Evolutionary conservation across 1,284 basidiomycete genomes (phyloP).

Genomic region (Entoloma clypeatum): DNA sequence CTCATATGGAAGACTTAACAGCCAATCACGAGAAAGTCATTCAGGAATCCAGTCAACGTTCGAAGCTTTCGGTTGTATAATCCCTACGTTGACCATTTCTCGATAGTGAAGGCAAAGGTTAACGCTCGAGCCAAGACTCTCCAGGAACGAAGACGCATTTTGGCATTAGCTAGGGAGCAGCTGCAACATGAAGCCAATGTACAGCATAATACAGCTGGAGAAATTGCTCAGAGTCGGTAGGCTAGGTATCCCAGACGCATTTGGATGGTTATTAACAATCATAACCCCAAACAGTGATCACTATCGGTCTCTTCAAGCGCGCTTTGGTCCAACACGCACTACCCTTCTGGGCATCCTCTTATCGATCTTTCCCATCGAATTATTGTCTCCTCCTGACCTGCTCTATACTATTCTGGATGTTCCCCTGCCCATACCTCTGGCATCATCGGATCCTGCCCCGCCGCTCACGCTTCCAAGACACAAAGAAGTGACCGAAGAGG

Average conservation of each 20-base stretch:
- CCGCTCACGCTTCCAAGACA: slow-evolving; percentile 64
- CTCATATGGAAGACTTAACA: slow-evolving; percentile 45
- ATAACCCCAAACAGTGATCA: slow-evolving; percentile 36
- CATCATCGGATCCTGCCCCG: slow-evolving; percentile 79
- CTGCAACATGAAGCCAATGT: slow-evolving; percentile 36
- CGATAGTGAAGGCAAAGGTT: slow-evolving; percentile 42
- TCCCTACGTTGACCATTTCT: slow-evolving; percentile 8
- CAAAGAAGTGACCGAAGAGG: slow-evolving; percentile 78
- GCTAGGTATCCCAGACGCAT: slow-evolving; percentile 20
- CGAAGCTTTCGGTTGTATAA: slow-evolving; percentile 25
- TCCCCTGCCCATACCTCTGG: slow-evolving; percentile 80
- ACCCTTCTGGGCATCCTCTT: slow-evolving; percentile 74
- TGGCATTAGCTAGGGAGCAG: slow-evolving; percentile 43
- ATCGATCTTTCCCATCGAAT: slow-evolving; percentile 84
- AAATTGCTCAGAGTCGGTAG: slow-evolving; percentile 42
- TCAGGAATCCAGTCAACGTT: slow-evolving; percentile 45
- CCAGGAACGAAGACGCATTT: slow-evolving; percentile 43
- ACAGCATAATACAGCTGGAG: slow-evolving; percentile 34
- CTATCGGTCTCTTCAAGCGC: slow-evolving; percentile 43
- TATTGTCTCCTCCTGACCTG: slow-evolving; percentile 75
- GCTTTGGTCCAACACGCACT: slow-evolving; percentile 56
- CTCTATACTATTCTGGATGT: slow-evolving; percentile 82
- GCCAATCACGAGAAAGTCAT: slow-evolving; percentile 38
- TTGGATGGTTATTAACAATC: slow-evolving; percentile 7
- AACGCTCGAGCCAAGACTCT: slow-evolving; percentile 41